Evolutionary conservation across 768 basidiomycete genomes (phyloP), one percentile per base, ranked within the genome.

Genomic region (Leccinum subtestaceum): DNA sequence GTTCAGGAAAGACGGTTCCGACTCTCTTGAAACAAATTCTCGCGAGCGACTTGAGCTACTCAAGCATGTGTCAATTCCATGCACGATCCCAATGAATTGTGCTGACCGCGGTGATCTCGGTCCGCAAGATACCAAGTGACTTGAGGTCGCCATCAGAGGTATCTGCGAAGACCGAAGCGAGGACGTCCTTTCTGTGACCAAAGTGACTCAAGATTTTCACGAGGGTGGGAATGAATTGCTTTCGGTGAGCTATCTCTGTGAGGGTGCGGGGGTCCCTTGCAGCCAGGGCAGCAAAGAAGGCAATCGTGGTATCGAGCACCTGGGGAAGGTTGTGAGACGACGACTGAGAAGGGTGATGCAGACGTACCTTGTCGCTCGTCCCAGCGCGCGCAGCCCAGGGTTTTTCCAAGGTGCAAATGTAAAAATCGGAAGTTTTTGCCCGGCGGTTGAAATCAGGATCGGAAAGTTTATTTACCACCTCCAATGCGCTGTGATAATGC

Each of bases 401-500:
- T 12, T 84, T 77, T 54, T 87, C 83, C 89, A 89, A 94, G 2
- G 88, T 84, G 40, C 80, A 81, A 13, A 75, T 72, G 27, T 86
- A 78, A 58, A 92, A 90, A 65, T 93, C 91, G 0, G 89, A 83
- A 0, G 87, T 84, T 63, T 86, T 89, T 3, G 90, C 89, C 64
- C 88, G 88, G 4, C 91, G 84, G n/a, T 83, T 78, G 65, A 93
- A 94, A 11, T 91, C 89, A 1, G 72, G 55, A 61, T 90, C 86
- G 57, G 87, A 88, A 11, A 93, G 73, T 66, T 93, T 91, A 13
- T 77, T 84, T 3, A 86, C 81, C 12, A 94, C 84, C 69, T 94
- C 91, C 25, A 90, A 71, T 3, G 89, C 91, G 69, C 91, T 93
- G 53, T 2, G 7, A 23, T 60, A 1, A 3, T 60, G 23, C 50